Conservation (phyloP, 371 early-diverging fungal genomes). For the Rhizopus microsporus region DNA sequence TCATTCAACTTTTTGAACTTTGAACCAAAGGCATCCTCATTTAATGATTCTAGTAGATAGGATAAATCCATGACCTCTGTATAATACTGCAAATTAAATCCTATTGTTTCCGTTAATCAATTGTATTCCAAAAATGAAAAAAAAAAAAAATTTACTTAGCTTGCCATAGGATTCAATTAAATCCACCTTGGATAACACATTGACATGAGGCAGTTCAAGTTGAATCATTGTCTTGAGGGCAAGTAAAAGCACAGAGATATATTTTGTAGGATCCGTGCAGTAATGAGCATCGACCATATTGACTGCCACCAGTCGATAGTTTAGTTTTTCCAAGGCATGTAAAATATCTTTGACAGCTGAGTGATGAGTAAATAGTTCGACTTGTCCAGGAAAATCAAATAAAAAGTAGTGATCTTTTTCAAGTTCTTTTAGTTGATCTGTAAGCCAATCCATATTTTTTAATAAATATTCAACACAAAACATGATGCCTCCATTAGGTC, state of each 20-base stretch:
- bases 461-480: conserved; percentile 94
- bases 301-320: conserved; percentile 85
- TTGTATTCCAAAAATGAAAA: background rate
- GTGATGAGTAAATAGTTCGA: conserved; percentile 98
- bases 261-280: conserved; percentile 92
- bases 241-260: conserved; percentile 85
- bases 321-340: conserved; percentile 69
- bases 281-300: conserved; percentile 95
- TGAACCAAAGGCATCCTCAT: conserved; percentile 66
- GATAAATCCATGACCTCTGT: conserved; percentile 90
- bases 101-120: conserved; percentile 21
- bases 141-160: conserved; percentile 47
- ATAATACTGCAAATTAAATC: conserved; percentile 91
- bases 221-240: conserved; percentile 91
- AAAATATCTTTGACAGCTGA: conserved; percentile 79
- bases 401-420: conserved; percentile 85
- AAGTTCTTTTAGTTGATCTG: conserved; percentile 75
- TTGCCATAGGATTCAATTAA: conserved; percentile 79
- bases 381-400: conserved; percentile 99
- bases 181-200: conserved; percentile 96
- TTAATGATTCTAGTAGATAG: conserved; percentile 76
- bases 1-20: conserved; percentile 76
- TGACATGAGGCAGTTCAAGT: conserved; percentile 94
- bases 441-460: conserved; percentile 94
- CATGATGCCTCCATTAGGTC: conserved; percentile 99